A percentile compares a stretch with the other conserved stretches of the same genome.
Conservation (phyloP, 129 eudicot genomes). For the Dittrichia graveolens region DNA sequence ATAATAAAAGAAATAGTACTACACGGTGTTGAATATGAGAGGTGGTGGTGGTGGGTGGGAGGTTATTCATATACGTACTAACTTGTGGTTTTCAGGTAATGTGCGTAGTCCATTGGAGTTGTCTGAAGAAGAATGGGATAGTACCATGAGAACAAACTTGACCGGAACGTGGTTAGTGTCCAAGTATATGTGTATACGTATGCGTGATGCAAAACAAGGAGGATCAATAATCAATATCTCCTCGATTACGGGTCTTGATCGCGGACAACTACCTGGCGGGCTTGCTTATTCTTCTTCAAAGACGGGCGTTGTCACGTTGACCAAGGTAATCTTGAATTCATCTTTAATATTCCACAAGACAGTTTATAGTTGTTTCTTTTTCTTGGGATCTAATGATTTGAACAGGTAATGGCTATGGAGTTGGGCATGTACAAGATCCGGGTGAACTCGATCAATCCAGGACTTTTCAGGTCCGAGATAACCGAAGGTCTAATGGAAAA, state of each 20-base stretch:
- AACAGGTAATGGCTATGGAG: constrained; percentile 76
- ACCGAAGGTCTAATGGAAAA: constrained; percentile 60
- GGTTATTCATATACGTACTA: background rate
- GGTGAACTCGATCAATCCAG: constrained; percentile 74
- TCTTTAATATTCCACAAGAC: background rate
- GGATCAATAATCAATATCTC: constrained; percentile 76
- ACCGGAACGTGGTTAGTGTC: constrained; percentile 58
- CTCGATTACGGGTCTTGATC: constrained; percentile 74
- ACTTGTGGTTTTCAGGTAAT: constrained; percentile 37
- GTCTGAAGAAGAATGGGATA: constrained; percentile 71
- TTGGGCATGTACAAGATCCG: constrained; percentile 70
- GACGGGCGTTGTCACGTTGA: constrained; percentile 54
- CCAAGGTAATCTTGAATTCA: constrained; percentile 32
- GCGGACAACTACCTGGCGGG: constrained; percentile 70
- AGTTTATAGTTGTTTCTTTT: background rate
- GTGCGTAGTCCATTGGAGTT: constrained; percentile 59
- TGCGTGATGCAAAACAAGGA: constrained; percentile 70
- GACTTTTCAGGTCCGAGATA: constrained; percentile 84
- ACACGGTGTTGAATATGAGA: too few species aligned
- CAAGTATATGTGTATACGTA: constrained; percentile 54
- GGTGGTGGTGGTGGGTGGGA: too few species aligned
- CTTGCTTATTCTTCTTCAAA: constrained; percentile 74
- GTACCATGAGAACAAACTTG: constrained; percentile 51
- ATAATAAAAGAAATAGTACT: too few species aligned
- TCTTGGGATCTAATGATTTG: background rate